A percentile compares a stretch with the other conserved stretches of the same genome.
Evolutionary conservation across 2,329 filamentous ascomycete genomes (phyloP).

Genomic region (Colletotrichum sublineola): DNA sequence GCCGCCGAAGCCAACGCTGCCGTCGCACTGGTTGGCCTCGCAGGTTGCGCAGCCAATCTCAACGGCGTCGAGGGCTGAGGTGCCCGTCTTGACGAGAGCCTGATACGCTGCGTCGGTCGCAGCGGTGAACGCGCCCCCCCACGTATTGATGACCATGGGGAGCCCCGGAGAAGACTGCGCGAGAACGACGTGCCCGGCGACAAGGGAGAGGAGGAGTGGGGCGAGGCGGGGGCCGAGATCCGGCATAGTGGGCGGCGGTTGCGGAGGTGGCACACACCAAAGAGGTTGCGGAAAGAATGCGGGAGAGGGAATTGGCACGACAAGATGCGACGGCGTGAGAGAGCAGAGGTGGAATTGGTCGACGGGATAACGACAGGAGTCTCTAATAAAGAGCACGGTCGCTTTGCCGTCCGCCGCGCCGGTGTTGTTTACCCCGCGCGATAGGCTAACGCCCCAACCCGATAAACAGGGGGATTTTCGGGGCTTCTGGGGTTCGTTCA

Average conservation of each 20-base stretch:
- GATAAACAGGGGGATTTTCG: conserved; percentile 32
- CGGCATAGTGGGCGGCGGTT: conserved; percentile 22
- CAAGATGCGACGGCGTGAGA: conserved; percentile 6
- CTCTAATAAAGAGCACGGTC: conserved; percentile 27
- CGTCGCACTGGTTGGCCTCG: conserved; percentile 66
- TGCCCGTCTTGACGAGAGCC: conserved; percentile 49
- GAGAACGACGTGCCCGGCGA: conserved; percentile 36
- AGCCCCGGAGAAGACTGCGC: conserved; percentile 54
- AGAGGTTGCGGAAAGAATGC: not conserved
- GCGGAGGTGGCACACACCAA: conserved; percentile 1
- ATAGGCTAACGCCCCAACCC: conserved; percentile 18
- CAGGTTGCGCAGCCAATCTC: conserved; percentile 65
- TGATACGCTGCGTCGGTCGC: conserved; percentile 66
- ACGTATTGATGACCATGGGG: conserved; percentile 68
- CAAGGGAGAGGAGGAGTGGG: conserved; percentile 36
- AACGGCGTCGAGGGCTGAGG: conserved; percentile 64
- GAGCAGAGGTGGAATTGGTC: conserved; percentile 10
- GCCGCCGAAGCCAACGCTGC: conserved; percentile 67
- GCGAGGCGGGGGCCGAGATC: conserved; percentile 27
- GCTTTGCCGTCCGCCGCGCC: conserved; percentile 7
- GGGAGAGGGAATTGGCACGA: not conserved
- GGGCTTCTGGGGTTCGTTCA: not conserved
- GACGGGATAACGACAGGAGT: not conserved
- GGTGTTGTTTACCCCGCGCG: conserved; percentile 38
- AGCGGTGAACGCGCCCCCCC: conserved; percentile 64